A percentile compares a stretch with the other conserved stretches of the same genome.
Conservation (phyloP, 2,329 filamentous ascomycete species). For the Fusarium sp. region DNA sequence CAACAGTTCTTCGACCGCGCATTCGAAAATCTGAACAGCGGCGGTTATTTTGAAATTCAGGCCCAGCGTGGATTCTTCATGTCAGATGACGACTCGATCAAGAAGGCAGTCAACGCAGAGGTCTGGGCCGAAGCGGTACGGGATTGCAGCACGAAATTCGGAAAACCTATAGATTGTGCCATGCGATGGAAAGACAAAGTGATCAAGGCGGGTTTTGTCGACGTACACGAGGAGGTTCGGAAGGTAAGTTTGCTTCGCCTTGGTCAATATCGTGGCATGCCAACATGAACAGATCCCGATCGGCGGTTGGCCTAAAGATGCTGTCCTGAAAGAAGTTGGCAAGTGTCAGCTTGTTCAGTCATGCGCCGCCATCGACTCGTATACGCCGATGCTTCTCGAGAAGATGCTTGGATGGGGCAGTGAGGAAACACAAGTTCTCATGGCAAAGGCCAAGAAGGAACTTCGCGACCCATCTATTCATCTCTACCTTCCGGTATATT, state of each 20-base stretch:
- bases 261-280: not conserved
- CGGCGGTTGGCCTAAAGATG: constrained; percentile 31
- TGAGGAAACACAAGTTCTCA: constrained; percentile 38
- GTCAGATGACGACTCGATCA: constrained; percentile 34
- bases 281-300: constrained; percentile 23
- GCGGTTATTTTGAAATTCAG: constrained; percentile 32
- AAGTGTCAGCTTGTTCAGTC: constrained; percentile 34
- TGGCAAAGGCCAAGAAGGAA: constrained; percentile 40
- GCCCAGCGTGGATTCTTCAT: constrained; percentile 21
- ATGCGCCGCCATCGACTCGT: constrained; percentile 34
- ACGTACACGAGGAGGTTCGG: constrained; percentile 29
- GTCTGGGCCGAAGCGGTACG: constrained; percentile 22
- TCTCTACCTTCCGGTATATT: constrained; percentile 31
- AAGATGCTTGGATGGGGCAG: constrained; percentile 37
- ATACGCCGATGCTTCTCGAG: constrained; percentile 34
- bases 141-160: constrained; percentile 27
- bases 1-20: constrained; percentile 25
- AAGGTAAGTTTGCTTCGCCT: constrained; percentile 8
- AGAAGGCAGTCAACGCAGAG: constrained; percentile 29
- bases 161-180: constrained; percentile 31
- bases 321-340: constrained; percentile 27
- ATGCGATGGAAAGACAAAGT: constrained; percentile 28
- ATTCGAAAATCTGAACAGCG: constrained; percentile 23
- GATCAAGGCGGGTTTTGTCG: constrained; percentile 22
- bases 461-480: constrained; percentile 40